phyloP scores from a whole-genome alignment of 805 yeast species.

The Ogataea thermomethanolica region DNA sequence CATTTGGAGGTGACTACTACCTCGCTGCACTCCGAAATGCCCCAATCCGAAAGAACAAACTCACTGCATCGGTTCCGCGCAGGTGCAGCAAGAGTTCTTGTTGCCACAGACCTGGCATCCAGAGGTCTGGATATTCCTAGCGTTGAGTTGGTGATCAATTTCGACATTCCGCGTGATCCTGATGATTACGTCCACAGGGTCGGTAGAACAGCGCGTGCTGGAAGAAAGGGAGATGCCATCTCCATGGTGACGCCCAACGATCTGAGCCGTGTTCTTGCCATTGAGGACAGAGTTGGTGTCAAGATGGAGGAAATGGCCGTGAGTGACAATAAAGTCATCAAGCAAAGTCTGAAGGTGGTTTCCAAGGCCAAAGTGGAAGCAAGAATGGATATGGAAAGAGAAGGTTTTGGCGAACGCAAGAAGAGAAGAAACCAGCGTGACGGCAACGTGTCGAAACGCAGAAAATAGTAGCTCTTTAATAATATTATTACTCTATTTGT shows the following conservation, averaged over 20 bases:
- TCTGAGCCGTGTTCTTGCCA: slow-evolving; percentile 72
- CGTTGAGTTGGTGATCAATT: slow-evolving; percentile 73
- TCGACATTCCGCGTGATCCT: slow-evolving; percentile 80
- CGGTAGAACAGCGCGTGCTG: slow-evolving; percentile 98
- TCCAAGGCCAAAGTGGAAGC: slow-evolving; percentile 89
- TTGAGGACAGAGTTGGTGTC: slow-evolving; percentile 77
- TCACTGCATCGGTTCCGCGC: slow-evolving; percentile 92
- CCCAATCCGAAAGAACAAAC: slow-evolving; percentile 86
- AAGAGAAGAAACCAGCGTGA: slow-evolving; percentile 20
- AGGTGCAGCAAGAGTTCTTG: slow-evolving; percentile 85
- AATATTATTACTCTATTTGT: neutral
- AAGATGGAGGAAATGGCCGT: slow-evolving; percentile 75
- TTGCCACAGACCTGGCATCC: slow-evolving; percentile 95
- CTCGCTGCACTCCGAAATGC: slow-evolving; percentile 91
- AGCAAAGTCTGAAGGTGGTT: slow-evolving; percentile 62
- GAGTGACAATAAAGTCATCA: slow-evolving; percentile 73
- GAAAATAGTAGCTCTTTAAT: neutral
- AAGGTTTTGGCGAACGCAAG: slow-evolving; percentile 70
- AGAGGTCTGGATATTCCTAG: slow-evolving; percentile 84
- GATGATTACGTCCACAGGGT: slow-evolving; percentile 85
- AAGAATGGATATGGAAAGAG: slow-evolving; percentile 88
- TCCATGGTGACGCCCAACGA: slow-evolving; percentile 85
- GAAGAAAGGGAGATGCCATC: slow-evolving; percentile 79
- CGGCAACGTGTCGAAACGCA: slow-evolving; percentile 4
- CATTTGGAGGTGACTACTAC: slow-evolving; percentile 77